Evolutionary conservation across 2,329 filamentous ascomycete genomes (phyloP), one percentile per base, ranked within the genome.

Genomic region (Penicillium fuscoglaucum): DNA sequence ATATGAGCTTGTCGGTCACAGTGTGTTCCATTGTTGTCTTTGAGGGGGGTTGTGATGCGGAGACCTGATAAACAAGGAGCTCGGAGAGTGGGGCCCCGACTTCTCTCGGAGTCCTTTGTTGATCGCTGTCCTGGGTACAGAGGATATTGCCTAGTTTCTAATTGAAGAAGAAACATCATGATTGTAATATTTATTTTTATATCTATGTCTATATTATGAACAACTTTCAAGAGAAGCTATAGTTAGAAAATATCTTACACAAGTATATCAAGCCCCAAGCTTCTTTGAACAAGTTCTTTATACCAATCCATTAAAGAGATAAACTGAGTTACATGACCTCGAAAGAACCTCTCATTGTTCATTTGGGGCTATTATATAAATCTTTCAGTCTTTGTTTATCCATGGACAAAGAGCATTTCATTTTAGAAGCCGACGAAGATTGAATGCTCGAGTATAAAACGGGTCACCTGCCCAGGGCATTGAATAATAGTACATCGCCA

Each of bases 1-100:
- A 62, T 19, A 71, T 55, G 29, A 76, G 35, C 7, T 39, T 45
- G 28, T 66, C 63, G 4, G 52, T 41, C 19, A 50, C 15, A 40
- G 39, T 49, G 17, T 54, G 29, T 31, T 40, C 37, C 55, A 53
- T 57, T 47, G 44, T 58, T 48, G 43, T 53, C 33, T 51, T 28
- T 13, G 41, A 12, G 31, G 12, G 12, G 17, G 17, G 43, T 48
- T 55, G 26, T 15, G 51, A 26, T 24, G 43, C 29, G 47, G 47
- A 52, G 47, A 44, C 39, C 41, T 44, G 26, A 35, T 37, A 52
- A 37, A 37, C 48, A 31, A 24, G 26, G 35, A 55, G 41, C 31
- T 39, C 33, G 15, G 43, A 40, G 15, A 41, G 55, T 53, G 55
- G 50, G 48, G 55, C 29, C 54, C 44, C 28, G 13, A 33, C n/a